Base-by-base conservation (phyloP, 2,329 filamentous ascomycete species). In the Elsinoe ampelina region DNA sequence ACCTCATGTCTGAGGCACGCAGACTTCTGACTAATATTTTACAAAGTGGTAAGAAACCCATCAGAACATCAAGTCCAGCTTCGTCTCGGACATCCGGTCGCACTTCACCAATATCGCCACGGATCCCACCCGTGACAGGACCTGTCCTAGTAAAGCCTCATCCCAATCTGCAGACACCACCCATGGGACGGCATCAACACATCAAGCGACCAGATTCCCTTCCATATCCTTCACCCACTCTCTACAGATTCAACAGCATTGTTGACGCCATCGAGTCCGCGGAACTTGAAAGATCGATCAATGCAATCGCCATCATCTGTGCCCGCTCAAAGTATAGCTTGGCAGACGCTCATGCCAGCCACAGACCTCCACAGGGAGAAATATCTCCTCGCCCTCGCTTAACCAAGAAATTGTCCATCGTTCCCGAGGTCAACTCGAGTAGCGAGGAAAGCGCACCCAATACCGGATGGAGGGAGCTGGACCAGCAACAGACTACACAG, bases 241-340 rank as follows among this genome's bases (percentile, higher is more conserved):
- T 78, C 55, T 82, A 81, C 64, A 77, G 76, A 51, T 81, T 82
- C 61, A 77, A 76, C 30, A 74, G 75, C 26, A 80, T 82, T 58
- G 69, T 82, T 12, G 73, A 73, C 20, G 77, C 79, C 26, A 78
- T 82, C 57, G 78, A 82, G 57, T 58, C 60, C 35, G 76, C 79
- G 11, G 80, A 83, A 61, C 80, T 84, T 47, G 72, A 77, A 60
- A 70, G 70, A 12, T 80, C 80, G 8, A 74, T 84, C 55, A 78
- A 83, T 63, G 78, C 79, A 13, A 84, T 84, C 61, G 80, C 81
- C 20, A 80, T 83, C 62, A 83, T 84, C 59, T 82, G 80, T 61
- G 81, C 81, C 2, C 74, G 80, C 58, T 84, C 79, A 66, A 77
- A 77, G 61, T 70, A 83, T 64, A 83, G 80, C 62, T 69, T 84